A percentile compares a stretch with the other conserved stretches of the same genome.
phyloP scores from a whole-genome alignment of 202 grass and related monocot genomes.

The Elaeis oleifera region DNA sequence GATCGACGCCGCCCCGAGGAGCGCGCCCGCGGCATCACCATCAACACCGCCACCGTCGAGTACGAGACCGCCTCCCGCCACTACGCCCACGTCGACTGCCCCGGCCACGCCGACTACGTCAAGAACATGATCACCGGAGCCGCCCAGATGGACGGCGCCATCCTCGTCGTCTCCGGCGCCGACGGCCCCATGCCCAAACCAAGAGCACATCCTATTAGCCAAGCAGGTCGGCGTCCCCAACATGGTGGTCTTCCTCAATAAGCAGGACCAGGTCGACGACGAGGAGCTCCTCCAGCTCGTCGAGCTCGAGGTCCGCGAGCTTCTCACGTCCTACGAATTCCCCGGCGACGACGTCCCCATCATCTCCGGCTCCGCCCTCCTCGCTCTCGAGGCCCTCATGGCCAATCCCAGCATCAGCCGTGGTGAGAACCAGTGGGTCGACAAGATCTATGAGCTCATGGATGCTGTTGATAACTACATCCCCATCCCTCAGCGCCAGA shows the following conservation, averaged over 20 bases:
- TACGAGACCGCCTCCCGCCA: constrained; percentile 93
- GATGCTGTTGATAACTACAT: constrained; percentile 61
- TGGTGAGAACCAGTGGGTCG: constrained; percentile 74
- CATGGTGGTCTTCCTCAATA: constrained; percentile 99
- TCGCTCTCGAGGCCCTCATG: constrained; percentile 92
- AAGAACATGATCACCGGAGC: constrained; percentile 99
- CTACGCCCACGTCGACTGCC: constrained; percentile 98
- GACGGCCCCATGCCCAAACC: constrained; percentile 99
- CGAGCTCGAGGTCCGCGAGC: constrained; percentile 91
- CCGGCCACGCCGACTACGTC: constrained; percentile 90
- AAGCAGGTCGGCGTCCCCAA: constrained; percentile 96
- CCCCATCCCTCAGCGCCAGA: constrained; percentile 77
- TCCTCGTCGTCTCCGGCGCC: constrained; percentile 89
- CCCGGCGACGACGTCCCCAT: constrained; percentile 77
- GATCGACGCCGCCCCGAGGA: constrained; percentile 96
- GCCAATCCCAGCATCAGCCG: constrained; percentile 61
- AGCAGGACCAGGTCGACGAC: constrained; percentile 98
- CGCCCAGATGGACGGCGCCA: constrained; percentile 95
- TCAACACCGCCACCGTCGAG: constrained; percentile 98
- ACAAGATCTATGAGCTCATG: constrained; percentile 57
- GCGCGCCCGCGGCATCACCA: constrained; percentile 93
- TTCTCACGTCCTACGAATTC: constrained; percentile 82
- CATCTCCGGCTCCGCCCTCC: constrained; percentile 72
- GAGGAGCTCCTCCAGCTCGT: constrained; percentile 97
- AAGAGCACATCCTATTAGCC: constrained; percentile 98